phyloP scores from a whole-genome alignment of 1,139 yeast species.

The Protomyces inouyei region DNA sequence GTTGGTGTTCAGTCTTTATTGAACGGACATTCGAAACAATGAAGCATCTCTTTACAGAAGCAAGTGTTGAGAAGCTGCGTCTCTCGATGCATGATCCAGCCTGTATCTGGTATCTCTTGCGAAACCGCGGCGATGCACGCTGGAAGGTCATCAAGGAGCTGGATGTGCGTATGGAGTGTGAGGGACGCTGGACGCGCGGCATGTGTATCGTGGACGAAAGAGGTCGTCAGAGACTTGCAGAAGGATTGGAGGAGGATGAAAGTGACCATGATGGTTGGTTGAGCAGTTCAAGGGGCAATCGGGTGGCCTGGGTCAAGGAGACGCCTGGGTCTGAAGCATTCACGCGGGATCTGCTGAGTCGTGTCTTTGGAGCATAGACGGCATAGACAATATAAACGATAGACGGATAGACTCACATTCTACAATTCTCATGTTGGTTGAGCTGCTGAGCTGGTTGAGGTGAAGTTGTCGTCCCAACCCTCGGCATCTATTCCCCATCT shows the following conservation, averaged over 20 bases:
- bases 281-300: slow-evolving; percentile 36
- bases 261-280: slow-evolving; percentile 37
- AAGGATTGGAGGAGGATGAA: slow-evolving; percentile 28
- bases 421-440: too few species aligned
- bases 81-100: slow-evolving; percentile 43
- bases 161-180: slow-evolving; percentile 44
- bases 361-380: not conserved
- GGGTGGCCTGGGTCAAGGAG: slow-evolving; percentile 35
- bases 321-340: slow-evolving; percentile 34
- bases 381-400: not conserved
- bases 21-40: slow-evolving; percentile 38
- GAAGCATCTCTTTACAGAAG: slow-evolving; percentile 32
- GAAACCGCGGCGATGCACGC: slow-evolving; percentile 33
- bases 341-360: not conserved
- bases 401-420: not conserved
- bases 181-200: slow-evolving; percentile 43
- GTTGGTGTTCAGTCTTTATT: slow-evolving; percentile 42
- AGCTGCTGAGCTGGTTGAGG: too few species aligned
- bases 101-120: slow-evolving; percentile 34
- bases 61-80: slow-evolving; percentile 28
- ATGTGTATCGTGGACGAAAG: slow-evolving; percentile 41
- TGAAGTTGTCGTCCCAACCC: too few species aligned
- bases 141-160: slow-evolving; percentile 37
- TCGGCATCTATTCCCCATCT: too few species aligned
- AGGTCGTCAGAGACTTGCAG: slow-evolving; percentile 34